A percentile compares a stretch with the other conserved stretches of the same genome.
These are phyloP conservation scores for Ilyonectria robusta DNA, from an alignment of 2,329 filamentous ascomycete genomes.

Conservation along the genomic window DNA sequence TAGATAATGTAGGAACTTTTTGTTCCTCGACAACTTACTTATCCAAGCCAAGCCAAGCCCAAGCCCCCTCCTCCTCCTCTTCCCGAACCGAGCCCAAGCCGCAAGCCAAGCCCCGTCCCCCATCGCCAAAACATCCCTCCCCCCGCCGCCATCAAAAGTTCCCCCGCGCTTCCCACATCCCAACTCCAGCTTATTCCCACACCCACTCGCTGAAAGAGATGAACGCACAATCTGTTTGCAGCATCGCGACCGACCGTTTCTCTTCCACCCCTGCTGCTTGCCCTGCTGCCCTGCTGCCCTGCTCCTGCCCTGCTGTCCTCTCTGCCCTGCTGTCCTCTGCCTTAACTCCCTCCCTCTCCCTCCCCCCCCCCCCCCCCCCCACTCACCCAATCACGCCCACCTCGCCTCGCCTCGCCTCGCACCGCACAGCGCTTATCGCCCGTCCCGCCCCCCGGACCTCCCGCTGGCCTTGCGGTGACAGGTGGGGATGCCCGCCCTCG, in stretches of 20 bases:
- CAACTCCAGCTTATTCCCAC: constrained; percentile 26
- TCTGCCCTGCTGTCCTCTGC: no score
- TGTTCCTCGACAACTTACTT: neutral
- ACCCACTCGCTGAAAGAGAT: neutral
- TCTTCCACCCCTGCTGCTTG: neutral
- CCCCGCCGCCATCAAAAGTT: constrained; percentile 19
- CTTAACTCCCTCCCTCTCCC: neutral
- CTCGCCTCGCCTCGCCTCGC: neutral
- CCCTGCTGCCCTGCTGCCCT: no score
- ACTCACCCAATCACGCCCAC: constrained; percentile 16
- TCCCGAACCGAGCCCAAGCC: neutral
- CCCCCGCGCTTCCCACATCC: neutral
- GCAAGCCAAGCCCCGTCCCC: neutral
- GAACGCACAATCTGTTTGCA: neutral
- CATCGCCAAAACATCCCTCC: neutral
- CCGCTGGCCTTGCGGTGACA: neutral
- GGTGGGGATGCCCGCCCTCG: no score
- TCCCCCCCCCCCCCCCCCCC: neutral
- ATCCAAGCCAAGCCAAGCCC: neutral
- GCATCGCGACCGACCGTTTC: neutral
- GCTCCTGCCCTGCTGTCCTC: no score
- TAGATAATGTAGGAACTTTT: neutral
- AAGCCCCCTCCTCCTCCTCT: neutral
- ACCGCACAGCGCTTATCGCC: constrained; percentile 23
- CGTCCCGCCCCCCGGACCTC: constrained; percentile 18